Conservation (phyloP, 192 early-diverging fungal genomes). For the Paraglomus occultum region DNA sequence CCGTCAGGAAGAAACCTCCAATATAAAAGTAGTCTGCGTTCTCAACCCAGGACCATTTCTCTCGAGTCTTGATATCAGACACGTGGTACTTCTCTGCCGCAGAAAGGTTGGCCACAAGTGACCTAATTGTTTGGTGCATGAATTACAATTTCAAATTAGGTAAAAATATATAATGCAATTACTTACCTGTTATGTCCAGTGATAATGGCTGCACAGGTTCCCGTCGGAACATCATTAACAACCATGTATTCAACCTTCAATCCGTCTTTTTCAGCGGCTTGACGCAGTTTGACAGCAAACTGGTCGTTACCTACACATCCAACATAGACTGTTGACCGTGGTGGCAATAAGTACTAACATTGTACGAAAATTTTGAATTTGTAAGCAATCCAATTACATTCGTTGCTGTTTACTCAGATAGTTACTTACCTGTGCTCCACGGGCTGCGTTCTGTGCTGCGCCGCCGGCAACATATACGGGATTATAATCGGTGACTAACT, state of each 20-base stretch:
- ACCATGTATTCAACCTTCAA: constrained; percentile 88
- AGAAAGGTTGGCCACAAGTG: constrained; percentile 90
- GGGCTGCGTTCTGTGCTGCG: constrained; percentile 93
- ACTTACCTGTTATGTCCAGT: constrained; percentile 73
- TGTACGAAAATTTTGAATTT: not conserved
- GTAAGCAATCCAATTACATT: not conserved
- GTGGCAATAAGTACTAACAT: constrained; percentile 73
- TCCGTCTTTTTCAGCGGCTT: constrained; percentile 79
- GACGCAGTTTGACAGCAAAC: constrained; percentile 69
- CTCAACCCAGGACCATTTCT: constrained; percentile 87
- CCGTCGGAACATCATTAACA: constrained; percentile 77
- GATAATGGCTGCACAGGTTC: constrained; percentile 94
- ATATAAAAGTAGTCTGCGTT: constrained; percentile 89
- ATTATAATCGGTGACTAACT: constrained; percentile 68
- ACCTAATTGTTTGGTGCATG: constrained; percentile 39
- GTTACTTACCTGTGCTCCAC: constrained; percentile 65
- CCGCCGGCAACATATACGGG: constrained; percentile 94
- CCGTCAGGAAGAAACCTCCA: constrained; percentile 94
- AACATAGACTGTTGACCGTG: constrained; percentile 86
- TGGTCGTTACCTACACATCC: constrained; percentile 91
- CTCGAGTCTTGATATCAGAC: constrained; percentile 60
- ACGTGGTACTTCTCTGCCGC: constrained; percentile 87
- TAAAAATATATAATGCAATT: not conserved
- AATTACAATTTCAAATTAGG: not conserved
- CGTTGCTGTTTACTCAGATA: not conserved